Base-by-base conservation (phyloP, 768 basidiomycete species). In the Mycena indigotica region DNA sequence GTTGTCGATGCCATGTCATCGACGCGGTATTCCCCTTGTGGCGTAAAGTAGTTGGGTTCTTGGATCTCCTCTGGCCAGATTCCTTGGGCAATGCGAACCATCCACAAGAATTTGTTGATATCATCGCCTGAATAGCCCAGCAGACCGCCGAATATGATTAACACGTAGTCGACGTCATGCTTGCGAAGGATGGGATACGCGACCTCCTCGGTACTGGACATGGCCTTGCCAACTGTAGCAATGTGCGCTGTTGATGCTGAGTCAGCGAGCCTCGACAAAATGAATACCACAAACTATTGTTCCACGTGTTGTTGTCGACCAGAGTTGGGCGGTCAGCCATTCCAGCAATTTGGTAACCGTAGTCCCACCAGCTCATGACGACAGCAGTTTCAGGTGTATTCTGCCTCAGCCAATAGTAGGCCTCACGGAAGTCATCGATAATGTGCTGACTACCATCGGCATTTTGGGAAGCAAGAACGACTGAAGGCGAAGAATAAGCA, bases 301-400 rank as follows among this genome's bases (percentile, higher is more conserved):
- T 98, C 97, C 97, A 98, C 0, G 97, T 99, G 70, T 98, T 98
- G 76, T 99, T 98, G 73, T 99, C 96, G 19, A 98, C 96, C 64
- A 98, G 75, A 1, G 96, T 98, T 15, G 94, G 88, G 44, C 96
- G 79, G 75, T 98, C 95, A 23, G 97, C 95, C 92, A 98, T 97
- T 38, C 97, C 97, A 38, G 97, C 97, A 68, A 98, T 98, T 73
- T 98, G 96, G 71, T 99, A 98, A 26, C 96, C 97, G 65, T 98
- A 99, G 76, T 98, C 97, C 97, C 97, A 98, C 97, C 97, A 99
- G 59, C 90, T 93, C 94, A 96, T 95, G 24, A 98, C 88, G 28
- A 98, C 95, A 4, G 94, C 87, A 58, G 92, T 88, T 72, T 94
- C 79, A 4, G 89, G 82, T 2, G 97, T 99, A 75, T 98, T 99